These are phyloP conservation scores for Boletus bicolor DNA, from an alignment of 768 basidiomycete species.

Conservation along the genomic window DNA sequence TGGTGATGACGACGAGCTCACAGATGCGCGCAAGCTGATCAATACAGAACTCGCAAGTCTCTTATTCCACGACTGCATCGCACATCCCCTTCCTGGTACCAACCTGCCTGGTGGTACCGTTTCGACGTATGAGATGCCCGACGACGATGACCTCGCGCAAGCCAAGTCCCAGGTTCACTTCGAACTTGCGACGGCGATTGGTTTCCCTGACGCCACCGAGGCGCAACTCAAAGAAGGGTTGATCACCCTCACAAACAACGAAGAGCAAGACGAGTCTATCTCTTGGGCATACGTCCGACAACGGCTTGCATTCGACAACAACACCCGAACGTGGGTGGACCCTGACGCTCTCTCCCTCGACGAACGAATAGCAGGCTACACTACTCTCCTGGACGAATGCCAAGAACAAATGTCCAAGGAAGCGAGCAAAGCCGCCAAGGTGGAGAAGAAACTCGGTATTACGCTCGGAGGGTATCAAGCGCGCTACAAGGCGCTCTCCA, in stretches of 20 bases:
- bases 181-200: constrained; percentile 78
- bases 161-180: constrained; percentile 73
- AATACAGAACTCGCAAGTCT: constrained; percentile 75
- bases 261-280: constrained; percentile 52
- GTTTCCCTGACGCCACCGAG: constrained; percentile 79
- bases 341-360: constrained; percentile 53
- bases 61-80: constrained; percentile 83
- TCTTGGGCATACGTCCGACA: constrained; percentile 75
- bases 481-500: constrained; percentile 62
- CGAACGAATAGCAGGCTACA: constrained; percentile 62
- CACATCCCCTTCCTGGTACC: constrained; percentile 87
- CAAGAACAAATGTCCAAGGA: constrained; percentile 76
- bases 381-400: constrained; percentile 54
- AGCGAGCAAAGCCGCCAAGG: constrained; percentile 75
- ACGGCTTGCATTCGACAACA: constrained; percentile 60
- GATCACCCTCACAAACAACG: constrained; percentile 56
- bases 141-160: constrained; percentile 65
- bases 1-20: constrained; percentile 45
- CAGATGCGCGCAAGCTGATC: constrained; percentile 59
- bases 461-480: constrained; percentile 89
- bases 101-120: constrained; percentile 65
- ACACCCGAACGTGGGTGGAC: constrained; percentile 63
- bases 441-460: constrained; percentile 87
- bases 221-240: constrained; percentile 79
- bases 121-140: constrained; percentile 70